Evolutionary conservation across 768 basidiomycete species (phyloP).

Genomic region (Hortiboletus flavorubellus): DNA sequence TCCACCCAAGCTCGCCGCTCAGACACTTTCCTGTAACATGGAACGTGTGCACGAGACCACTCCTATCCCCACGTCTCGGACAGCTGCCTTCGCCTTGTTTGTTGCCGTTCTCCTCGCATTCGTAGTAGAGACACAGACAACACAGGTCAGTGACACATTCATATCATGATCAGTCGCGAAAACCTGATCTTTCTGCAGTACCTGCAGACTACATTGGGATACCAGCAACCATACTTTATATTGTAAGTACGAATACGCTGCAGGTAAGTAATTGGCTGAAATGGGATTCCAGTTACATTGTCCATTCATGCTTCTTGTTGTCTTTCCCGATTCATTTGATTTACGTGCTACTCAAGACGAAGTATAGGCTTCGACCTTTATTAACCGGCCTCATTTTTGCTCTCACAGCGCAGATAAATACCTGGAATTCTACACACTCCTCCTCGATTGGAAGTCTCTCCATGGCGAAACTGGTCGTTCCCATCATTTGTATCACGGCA

Average conservation of each 20-base stretch:
- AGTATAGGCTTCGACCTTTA: conserved; percentile 46
- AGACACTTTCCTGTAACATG: conserved; percentile 1
- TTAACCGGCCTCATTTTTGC: conserved; percentile 49
- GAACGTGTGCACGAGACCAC: background rate
- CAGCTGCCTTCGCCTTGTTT: conserved; percentile 53
- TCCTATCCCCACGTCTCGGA: conserved; percentile 29
- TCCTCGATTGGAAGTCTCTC: conserved; percentile 22
- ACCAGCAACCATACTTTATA: conserved; percentile 84
- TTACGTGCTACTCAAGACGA: conserved; percentile 52
- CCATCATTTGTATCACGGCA: conserved; percentile 22
- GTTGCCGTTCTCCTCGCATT: conserved; percentile 62
- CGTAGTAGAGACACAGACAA: conserved; percentile 70
- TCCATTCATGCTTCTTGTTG: conserved; percentile 76
- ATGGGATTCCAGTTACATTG: conserved; percentile 60
- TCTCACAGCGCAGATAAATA: conserved; percentile 34
- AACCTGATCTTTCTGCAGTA: conserved; percentile 45
- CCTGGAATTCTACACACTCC: conserved; percentile 4
- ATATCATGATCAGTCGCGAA: background rate
- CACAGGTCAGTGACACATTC: conserved; percentile 51
- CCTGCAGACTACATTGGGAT: conserved; percentile 72
- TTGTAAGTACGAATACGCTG: conserved; percentile 51
- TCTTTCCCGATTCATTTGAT: conserved; percentile 82
- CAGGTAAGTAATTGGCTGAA: background rate
- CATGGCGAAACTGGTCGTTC: conserved; percentile 33
- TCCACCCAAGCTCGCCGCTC: background rate